Evolutionary conservation across 1,284 basidiomycete species (phyloP).

Genomic region (Ganoderma lingzhi): DNA sequence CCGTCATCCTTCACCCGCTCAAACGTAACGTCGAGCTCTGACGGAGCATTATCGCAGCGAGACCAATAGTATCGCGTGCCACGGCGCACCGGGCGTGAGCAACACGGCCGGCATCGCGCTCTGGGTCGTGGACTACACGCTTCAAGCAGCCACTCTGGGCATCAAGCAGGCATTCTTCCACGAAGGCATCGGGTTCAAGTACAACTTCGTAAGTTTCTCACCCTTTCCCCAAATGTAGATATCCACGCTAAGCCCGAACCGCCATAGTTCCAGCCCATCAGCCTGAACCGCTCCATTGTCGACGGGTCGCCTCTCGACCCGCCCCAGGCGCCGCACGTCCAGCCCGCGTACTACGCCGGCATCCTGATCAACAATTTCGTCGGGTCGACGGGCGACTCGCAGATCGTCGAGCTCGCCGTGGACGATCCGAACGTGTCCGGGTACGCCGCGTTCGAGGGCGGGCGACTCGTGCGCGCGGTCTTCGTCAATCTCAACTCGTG

Average conservation of each 20-base stretch:
- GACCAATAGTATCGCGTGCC: conserved; percentile 47
- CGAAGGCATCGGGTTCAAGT: conserved; percentile 53
- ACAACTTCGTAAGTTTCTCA: conserved; percentile 47
- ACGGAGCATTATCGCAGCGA: conserved; percentile 29
- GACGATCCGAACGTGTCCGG: conserved; percentile 60
- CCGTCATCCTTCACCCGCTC: not conserved
- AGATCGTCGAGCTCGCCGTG: conserved; percentile 63
- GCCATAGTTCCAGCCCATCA: conserved; percentile 60
- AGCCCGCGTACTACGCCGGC: conserved; percentile 68
- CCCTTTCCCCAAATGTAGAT: not conserved
- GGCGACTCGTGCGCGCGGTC: conserved; percentile 54
- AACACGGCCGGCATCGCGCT: conserved; percentile 75
- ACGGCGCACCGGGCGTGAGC: conserved; percentile 72
- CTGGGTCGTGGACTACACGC: conserved; percentile 72
- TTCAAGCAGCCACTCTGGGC: conserved; percentile 54
- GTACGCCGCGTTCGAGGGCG: conserved; percentile 67
- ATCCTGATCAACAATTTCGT: conserved; percentile 57
- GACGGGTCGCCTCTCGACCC: conserved; percentile 55
- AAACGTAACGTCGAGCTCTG: not conserved
- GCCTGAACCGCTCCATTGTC: conserved; percentile 58
- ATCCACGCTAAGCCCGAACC: not conserved
- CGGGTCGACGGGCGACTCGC: conserved; percentile 47
- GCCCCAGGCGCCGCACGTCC: conserved; percentile 62
- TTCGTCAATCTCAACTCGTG: conserved; percentile 67
- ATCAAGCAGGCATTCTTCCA: conserved; percentile 50